phyloP scores from a whole-genome alignment of 2,329 filamentous ascomycete species.

The Colletotrichum sp. region DNA sequence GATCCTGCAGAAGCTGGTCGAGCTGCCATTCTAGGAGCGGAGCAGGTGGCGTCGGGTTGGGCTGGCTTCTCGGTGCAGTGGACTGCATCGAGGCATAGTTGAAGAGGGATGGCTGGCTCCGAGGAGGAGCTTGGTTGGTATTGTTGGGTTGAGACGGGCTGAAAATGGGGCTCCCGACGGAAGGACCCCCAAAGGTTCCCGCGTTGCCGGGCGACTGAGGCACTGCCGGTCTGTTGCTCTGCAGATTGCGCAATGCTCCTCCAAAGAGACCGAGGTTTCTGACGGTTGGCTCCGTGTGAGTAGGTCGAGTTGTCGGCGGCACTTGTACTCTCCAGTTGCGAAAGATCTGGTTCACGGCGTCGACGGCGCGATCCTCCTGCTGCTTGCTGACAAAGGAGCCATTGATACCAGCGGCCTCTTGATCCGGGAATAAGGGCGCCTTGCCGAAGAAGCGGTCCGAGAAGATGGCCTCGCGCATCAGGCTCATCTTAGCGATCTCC shows the following conservation, averaged over 20 bases:
- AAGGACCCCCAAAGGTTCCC: rapidly evolving
- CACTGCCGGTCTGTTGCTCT: background rate
- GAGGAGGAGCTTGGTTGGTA: background rate
- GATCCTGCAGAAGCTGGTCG: background rate
- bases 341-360: background rate
- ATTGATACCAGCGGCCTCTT: too few relatives aligned
- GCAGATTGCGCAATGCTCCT: background rate
- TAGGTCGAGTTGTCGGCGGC: background rate
- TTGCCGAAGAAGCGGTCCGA: background rate
- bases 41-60: background rate
- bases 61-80: background rate
- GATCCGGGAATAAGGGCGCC: too few relatives aligned
- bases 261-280: background rate
- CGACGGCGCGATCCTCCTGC: background rate
- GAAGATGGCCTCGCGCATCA: conserved; percentile 2
- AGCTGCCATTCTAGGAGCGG: background rate
- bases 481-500: background rate
- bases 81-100: background rate
- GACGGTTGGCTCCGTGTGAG: background rate
- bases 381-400: background rate
- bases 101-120: background rate
- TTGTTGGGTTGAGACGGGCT: background rate
- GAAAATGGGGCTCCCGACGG: background rate
- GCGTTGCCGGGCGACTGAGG: background rate
- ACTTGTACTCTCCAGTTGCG: background rate